These are phyloP conservation scores for Aspergillus alliaceus DNA, from an alignment of 2,329 filamentous ascomycete genomes.

Conservation along the genomic window DNA sequence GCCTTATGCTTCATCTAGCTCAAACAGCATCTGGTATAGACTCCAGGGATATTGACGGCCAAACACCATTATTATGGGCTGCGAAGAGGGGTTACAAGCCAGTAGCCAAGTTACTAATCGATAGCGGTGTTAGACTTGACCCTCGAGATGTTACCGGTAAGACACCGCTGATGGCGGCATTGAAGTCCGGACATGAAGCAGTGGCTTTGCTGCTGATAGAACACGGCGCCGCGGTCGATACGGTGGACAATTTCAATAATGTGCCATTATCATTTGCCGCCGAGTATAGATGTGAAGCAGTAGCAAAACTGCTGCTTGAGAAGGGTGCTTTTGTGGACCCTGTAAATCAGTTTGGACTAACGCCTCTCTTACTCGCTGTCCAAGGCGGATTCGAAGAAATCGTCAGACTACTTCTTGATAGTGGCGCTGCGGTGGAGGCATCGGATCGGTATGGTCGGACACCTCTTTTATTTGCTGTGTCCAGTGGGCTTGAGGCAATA, in stretches of 20 bases:
- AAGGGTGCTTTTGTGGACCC: neutral
- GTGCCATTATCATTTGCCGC: neutral
- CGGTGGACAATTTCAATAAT: neutral
- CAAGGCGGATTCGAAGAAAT: neutral
- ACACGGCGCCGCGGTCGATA: neutral
- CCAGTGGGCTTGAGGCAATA: neutral
- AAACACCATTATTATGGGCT: conserved; percentile 10
- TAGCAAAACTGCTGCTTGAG: conserved; percentile 1
- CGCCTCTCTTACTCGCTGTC: neutral
- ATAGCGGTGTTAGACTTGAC: neutral
- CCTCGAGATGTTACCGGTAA: neutral
- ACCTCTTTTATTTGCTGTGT: neutral
- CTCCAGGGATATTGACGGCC: neutral
- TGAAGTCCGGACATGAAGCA: neutral
- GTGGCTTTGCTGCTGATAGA: neutral
- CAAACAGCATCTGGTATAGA: neutral
- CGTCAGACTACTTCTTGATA: neutral
- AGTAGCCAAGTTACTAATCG: neutral
- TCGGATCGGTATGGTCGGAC: neutral
- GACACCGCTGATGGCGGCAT: neutral
- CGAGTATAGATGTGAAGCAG: neutral
- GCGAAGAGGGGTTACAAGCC: neutral
- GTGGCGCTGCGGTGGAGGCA: neutral
- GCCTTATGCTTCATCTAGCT: neutral
- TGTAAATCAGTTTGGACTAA: neutral